Conservation (phyloP, 129 eudicot species). For the Escallonia herrerae region DNA sequence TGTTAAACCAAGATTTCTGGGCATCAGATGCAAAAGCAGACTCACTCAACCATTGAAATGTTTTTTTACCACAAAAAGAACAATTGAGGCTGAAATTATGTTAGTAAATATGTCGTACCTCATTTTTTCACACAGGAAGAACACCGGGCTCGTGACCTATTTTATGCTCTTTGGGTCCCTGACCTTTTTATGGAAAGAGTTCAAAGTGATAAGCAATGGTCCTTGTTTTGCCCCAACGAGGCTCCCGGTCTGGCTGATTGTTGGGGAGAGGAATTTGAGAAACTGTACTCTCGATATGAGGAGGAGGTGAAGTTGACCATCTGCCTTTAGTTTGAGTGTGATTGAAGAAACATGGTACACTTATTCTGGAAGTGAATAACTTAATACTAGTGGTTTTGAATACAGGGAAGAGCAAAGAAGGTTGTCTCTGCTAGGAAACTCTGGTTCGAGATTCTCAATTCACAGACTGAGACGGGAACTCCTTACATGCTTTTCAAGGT, state of each 20-base stretch:
- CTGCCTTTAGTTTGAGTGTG: not conserved
- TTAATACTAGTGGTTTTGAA: not conserved
- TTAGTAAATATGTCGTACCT: not conserved
- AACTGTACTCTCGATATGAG: slow-evolving; percentile 45
- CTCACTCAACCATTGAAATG: too few species aligned
- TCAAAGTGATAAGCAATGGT: slow-evolving; percentile 44
- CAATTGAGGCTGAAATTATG: too few species aligned
- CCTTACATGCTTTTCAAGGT: slow-evolving; percentile 75
- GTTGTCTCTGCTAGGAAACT: slow-evolving; percentile 48
- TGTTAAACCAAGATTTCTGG: not conserved
- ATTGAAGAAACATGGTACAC: not conserved
- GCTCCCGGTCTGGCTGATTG: slow-evolving; percentile 72
- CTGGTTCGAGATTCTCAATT: slow-evolving; percentile 53
- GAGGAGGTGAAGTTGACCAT: slow-evolving; percentile 25
- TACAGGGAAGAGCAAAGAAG: slow-evolving; percentile 52
- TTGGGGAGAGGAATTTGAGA: slow-evolving; percentile 61
- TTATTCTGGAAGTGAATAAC: not conserved
- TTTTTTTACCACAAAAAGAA: too few species aligned
- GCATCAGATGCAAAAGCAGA: not conserved
- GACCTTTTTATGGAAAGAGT: slow-evolving; percentile 74
- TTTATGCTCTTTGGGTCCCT: slow-evolving; percentile 70
- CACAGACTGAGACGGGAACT: slow-evolving; percentile 64
- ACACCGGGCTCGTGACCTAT: slow-evolving; percentile 59
- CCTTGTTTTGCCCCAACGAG: slow-evolving; percentile 73
- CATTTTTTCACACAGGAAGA: slow-evolving; percentile 36